phyloP scores from a whole-genome alignment of 2,329 filamentous ascomycete species.

The Cytospora chrysosperma region DNA sequence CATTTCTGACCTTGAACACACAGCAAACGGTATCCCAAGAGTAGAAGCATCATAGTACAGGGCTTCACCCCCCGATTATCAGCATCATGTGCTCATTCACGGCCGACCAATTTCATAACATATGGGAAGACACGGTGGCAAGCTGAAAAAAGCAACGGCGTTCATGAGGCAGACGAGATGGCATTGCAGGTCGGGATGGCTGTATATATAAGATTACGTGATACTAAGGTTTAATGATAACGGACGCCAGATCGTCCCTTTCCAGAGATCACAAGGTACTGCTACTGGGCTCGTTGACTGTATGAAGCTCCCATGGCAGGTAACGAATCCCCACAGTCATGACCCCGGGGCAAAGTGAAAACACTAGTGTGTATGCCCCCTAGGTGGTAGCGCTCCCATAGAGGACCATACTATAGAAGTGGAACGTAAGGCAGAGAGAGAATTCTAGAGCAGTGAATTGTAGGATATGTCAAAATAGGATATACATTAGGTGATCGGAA shows the following conservation, averaged over 20 bases:
- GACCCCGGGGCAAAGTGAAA: not conserved
- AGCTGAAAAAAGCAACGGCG: slow-evolving; percentile 23
- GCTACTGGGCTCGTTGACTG: not conserved
- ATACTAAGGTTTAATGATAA: slow-evolving; percentile 26
- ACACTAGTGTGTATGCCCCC: no score
- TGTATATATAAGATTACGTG: slow-evolving; percentile 25
- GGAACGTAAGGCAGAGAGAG: not conserved
- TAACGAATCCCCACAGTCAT: not conserved
- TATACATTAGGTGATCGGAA: not conserved
- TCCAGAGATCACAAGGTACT: not conserved
- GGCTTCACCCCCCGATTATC: not conserved
- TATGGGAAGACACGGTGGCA: slow-evolving; percentile 12
- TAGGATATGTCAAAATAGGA: not conserved
- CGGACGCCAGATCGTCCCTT: slow-evolving; percentile 23
- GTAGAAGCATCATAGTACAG: slow-evolving; percentile 26
- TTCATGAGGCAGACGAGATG: slow-evolving; percentile 21
- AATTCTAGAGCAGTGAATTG: not conserved
- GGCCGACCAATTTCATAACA: slow-evolving; percentile 1
- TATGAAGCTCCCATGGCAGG: not conserved
- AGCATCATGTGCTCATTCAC: slow-evolving; percentile 1
- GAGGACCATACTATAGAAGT: not conserved
- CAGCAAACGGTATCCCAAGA: slow-evolving; percentile 45
- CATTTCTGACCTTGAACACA: slow-evolving; percentile 20
- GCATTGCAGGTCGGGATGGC: slow-evolving; percentile 20
- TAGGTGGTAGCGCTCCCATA: not conserved